Evolutionary conservation across 768 basidiomycete species (phyloP), one percentile per base, ranked within the genome.

Genomic region (Naganishia antarctica): DNA sequence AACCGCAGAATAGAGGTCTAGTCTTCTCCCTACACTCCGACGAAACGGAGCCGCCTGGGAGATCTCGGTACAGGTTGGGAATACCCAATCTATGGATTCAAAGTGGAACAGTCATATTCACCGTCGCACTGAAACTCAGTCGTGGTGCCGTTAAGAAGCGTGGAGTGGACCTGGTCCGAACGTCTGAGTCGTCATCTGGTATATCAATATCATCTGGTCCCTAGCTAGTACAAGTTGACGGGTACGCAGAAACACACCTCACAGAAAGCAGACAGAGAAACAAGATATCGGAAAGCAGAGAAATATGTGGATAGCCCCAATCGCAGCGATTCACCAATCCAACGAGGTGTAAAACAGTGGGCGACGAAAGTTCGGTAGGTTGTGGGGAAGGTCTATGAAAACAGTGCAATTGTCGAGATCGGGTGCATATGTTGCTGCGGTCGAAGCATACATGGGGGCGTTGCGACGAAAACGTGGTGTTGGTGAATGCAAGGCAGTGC

Each of bases 161-260:
- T 1, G 18, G 23, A 8, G 29, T 16, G 16, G 16, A 26, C 25
- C n/a, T n/a, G n/a, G n/a, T n/a, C n/a, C n/a, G n/a, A n/a, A n/a
- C n/a, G n/a, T n/a, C n/a, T n/a, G 15, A 18, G 6, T 46, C 50
- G 32, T 34, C 50, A 57, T 57, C 21, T 34, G 34, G 37, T 57
- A 57, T 57, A 37, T 57, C 15, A 21, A 25, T 37, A 29, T 57
- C 53, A 26, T 57, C 23, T 29, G 53, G 11, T n/a, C 32, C 53
- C 53, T 57, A 57, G 59, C 26, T 44, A 60, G 45, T 45, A 60
- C 43, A 60, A 46, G 34, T 1, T n/a, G 45, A 28, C 15, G 9
- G 41, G 43, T 29, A 60, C 32, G 28, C 59, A 60, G 40, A 60
- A 60, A 29, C 26, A 21, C 53, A 34, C 53, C 53, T 57, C 34